Evolutionary conservation across 441 rosid genomes (phyloP), one percentile per base, ranked within the genome.

Genomic region (Pelargonium cotyledonis): DNA sequence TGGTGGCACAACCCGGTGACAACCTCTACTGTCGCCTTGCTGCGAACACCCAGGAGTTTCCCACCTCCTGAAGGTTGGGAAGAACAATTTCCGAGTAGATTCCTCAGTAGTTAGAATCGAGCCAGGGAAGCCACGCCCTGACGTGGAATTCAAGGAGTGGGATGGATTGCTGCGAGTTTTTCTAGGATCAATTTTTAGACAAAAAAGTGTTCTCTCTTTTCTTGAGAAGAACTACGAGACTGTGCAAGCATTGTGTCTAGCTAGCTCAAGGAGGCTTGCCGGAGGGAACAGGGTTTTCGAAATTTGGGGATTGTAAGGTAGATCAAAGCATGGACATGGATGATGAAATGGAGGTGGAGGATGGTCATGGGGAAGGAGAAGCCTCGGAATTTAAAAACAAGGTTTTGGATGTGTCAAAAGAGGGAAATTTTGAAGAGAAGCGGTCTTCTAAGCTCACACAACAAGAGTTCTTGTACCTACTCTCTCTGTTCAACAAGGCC

Each of bases 51-150:
- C 98, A 93, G 75, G 96, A 71, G 96, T 89, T 38, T 88, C 84
- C 18, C 97, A 91, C 72, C 91, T 93, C 14, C 96, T 93, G 68
- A 93, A 91, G 80, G 97, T 91, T 8, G 98, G 97, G 38, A 93
- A 84, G 86, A 93, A 93, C 79, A 93, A 93, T 73, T 93, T 89
- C 83, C 88, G 96, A 78, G 97, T 93, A 12, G 98, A 93, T 70
- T 91, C 97, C n/a, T 89, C 98, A 2, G 96, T 93, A 12, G 98
- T 93, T 66, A 74, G 98, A 18, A 89, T 93, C 11, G 97, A 93
- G 71, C 98, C 97, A 0, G 81, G 96, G 81, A 93, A 75, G 49
- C 98, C 93, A 0, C 76, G 72, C 0, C 97, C 96, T 0, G 81
- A 85, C 51, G 85, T 88, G 7, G 88, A 89, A 73, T 78, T 73